Evolutionary conservation across 331 rosid species (phyloP).

Genomic region (Dryas integrifolia): DNA sequence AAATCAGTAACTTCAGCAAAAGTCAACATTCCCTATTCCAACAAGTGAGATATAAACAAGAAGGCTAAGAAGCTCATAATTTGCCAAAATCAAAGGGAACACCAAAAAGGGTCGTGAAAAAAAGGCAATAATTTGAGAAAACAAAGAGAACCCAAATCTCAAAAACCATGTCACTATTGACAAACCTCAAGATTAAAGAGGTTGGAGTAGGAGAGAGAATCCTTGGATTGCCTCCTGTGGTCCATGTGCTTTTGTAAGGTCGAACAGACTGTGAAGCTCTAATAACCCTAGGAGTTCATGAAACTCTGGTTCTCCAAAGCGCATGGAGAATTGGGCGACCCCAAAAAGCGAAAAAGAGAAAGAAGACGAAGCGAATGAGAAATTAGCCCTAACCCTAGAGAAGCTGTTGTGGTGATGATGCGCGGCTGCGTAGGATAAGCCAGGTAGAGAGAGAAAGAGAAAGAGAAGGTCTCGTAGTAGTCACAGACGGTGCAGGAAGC

Average conservation of each 20-base stretch:
- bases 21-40: slow-evolving; percentile 3
- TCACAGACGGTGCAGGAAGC: slow-evolving; percentile 32
- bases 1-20: background rate
- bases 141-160: slow-evolving; percentile 10
- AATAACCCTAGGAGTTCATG: slow-evolving; percentile 10
- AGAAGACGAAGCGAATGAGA: slow-evolving; percentile 18
- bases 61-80: background rate
- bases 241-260: slow-evolving; percentile 47
- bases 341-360: background rate
- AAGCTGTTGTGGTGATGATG: slow-evolving; percentile 12
- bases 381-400: slow-evolving; percentile 36
- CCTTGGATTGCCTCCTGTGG: slow-evolving; percentile 63
- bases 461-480: slow-evolving; percentile 26
- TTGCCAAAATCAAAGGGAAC: slow-evolving; percentile 1
- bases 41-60: background rate
- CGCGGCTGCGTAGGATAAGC: slow-evolving; percentile 72
- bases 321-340: slow-evolving; percentile 29
- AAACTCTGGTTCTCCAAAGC: slow-evolving; percentile 34
- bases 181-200: slow-evolving; percentile 92
- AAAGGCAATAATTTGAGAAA: background rate
- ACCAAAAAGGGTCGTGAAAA: slow-evolving; percentile 5
- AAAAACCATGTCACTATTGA: background rate
- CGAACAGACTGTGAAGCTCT: slow-evolving; percentile 21
- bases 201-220: slow-evolving; percentile 58
- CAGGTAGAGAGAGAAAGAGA: slow-evolving; percentile 26